These are phyloP conservation scores for Umbellularia californica DNA, from an alignment of 164 flowering plant species.

Conservation along the genomic window DNA sequence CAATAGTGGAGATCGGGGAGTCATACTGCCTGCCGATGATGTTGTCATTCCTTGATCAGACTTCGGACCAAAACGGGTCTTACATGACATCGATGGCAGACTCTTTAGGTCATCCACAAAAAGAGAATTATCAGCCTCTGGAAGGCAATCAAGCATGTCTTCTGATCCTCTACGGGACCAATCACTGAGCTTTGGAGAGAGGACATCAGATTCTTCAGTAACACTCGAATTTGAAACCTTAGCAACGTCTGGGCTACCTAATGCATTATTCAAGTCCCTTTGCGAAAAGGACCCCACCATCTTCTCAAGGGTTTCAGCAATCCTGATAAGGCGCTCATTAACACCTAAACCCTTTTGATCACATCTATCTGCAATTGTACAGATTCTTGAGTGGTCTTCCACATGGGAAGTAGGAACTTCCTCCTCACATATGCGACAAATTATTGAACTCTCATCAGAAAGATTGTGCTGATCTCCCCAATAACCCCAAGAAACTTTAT, in stretches of 20 bases:
- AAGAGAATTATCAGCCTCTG: slow-evolving; percentile 65
- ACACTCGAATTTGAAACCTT: slow-evolving; percentile 88
- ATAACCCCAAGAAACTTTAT: slow-evolving; percentile 87
- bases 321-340: slow-evolving; percentile 77
- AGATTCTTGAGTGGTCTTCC: slow-evolving; percentile 93
- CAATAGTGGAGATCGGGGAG: slow-evolving; percentile 90
- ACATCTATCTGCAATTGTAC: slow-evolving; percentile 94
- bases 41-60: slow-evolving; percentile 99
- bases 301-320: slow-evolving; percentile 91
- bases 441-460: slow-evolving; percentile 65
- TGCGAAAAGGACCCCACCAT: slow-evolving; percentile 67
- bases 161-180: slow-evolving; percentile 97
- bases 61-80: slow-evolving; percentile 94
- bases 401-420: slow-evolving; percentile 86
- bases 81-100: slow-evolving; percentile 84
- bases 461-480: slow-evolving; percentile 79
- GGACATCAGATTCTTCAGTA: slow-evolving; percentile 83
- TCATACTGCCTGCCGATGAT: slow-evolving; percentile 98
- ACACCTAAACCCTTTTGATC: slow-evolving; percentile 93
- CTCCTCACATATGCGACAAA: slow-evolving; percentile 99
- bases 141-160: slow-evolving; percentile 93
- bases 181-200: slow-evolving; percentile 91
- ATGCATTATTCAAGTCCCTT: slow-evolving; percentile 56
- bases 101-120: slow-evolving; percentile 83
- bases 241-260: slow-evolving; percentile 78